A percentile compares a stretch with the other conserved stretches of the same genome.
Conservation (phyloP, 2,329 filamentous ascomycete genomes). For the Pyrenophora seminiperda region DNA sequence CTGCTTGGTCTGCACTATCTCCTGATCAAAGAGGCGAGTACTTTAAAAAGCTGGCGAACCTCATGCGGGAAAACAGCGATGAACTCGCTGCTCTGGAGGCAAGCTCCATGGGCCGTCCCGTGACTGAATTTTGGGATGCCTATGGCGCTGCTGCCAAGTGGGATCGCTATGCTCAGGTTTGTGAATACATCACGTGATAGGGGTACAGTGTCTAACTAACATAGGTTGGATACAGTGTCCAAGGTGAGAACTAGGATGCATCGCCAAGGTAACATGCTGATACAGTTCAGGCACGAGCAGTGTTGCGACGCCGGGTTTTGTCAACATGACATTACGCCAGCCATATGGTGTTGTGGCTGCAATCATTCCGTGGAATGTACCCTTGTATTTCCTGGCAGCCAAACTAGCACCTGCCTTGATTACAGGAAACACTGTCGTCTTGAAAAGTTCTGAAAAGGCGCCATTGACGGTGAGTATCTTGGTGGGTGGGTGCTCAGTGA, state of each 20-base stretch:
- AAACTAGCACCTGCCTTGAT: constrained; percentile 42
- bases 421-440: constrained; percentile 41
- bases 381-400: constrained; percentile 33
- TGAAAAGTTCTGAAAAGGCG: constrained; percentile 49
- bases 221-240: constrained; percentile 76
- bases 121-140: constrained; percentile 77
- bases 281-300: constrained; percentile 70
- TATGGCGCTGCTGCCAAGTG: constrained; percentile 79
- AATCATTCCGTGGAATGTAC: constrained; percentile 68
- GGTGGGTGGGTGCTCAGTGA: constrained; percentile 47
- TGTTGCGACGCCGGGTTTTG: constrained; percentile 38
- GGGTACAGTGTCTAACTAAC: too few species aligned
- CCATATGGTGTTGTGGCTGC: constrained; percentile 79
- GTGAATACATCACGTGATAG: too few species aligned
- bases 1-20: constrained; percentile 69
- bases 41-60: constrained; percentile 67
- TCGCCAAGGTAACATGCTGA: not conserved
- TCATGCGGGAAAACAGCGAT: constrained; percentile 82
- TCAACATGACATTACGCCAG: constrained; percentile 76
- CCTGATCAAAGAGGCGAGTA: constrained; percentile 34
- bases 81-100: constrained; percentile 81
- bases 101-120: constrained; percentile 83
- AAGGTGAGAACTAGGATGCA: constrained; percentile 35
- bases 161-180: constrained; percentile 75
- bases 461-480: constrained; percentile 73